Evolutionary conservation across 495 filamentous ascomycete species (phyloP), one percentile per base, ranked within the genome.

Genomic region (Penicillium atrosanguineum): DNA sequence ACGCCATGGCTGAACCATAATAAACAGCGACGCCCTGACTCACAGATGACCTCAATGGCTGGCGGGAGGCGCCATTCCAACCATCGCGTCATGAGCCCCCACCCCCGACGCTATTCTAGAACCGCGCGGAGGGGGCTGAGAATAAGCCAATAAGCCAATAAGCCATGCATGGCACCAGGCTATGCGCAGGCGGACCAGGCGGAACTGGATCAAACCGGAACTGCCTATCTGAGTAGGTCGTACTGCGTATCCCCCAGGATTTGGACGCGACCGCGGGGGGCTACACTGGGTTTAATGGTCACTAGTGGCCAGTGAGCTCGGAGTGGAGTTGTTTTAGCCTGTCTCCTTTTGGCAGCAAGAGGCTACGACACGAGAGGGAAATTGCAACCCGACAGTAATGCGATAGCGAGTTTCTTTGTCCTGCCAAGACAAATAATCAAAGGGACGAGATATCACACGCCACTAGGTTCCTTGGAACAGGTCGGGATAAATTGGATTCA

Each of bases 21-120:
- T 36, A 50, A 52, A 54, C 51, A 46, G 45, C 46, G 23, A 25
- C 12, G 47, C 47, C 8, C 40, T 31, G 45, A 50, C n/a, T 31
- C 39, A 31, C 16, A n/a, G 15, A 52, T 64, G 61, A 64, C 48
- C 43, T 61, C 57, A 56, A 57, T 47, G 61, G 61, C 61, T 47
- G 48, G 16, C 57, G 57, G 61, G 51, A 64, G 51, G 61, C 43
- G 54, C 51, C 61, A 50, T 41, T 20, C 38, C 51, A 26, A 36
- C 16, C 25, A 43, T 23, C 38, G 50, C 18, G 21, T 45, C 40
- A 44, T 29, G 26, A 43, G 16, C 23, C 23, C 16, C 44, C 11
- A 25, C 18, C 37, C 23, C 16, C 16, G 23, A 15, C 31, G 31
- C 31, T 4, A 34, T 60, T 56, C 53, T 54, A 49, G 45, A 49